These are phyloP conservation scores for Cochlearia excelsa DNA, from an alignment of 345 rosid genomes.

Conservation along the genomic window DNA sequence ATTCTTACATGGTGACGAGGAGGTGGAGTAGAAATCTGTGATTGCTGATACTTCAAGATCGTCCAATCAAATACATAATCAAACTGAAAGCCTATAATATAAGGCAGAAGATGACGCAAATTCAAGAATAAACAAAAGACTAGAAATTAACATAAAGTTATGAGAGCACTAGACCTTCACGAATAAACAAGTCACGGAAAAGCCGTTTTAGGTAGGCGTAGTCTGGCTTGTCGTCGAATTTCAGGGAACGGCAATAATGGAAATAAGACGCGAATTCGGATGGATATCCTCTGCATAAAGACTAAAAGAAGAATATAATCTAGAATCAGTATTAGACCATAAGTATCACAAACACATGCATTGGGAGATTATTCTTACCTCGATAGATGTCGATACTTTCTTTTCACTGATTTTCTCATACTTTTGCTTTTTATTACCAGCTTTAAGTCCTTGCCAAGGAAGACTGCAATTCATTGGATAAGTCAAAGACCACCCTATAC, in stretches of 20 bases:
- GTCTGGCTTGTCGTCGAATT: constrained; percentile 89
- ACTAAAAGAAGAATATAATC: constrained; percentile 38
- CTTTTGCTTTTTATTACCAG: constrained; percentile 91
- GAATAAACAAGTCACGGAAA: constrained; percentile 84
- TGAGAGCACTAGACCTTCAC: constrained; percentile 63
- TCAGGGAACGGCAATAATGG: constrained; percentile 82
- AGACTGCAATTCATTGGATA: constrained; percentile 50
- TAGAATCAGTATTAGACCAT: constrained; percentile 9
- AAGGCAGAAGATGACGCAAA: constrained; percentile 11
- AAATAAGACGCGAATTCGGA: constrained; percentile 89
- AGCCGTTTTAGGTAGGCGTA: constrained; percentile 86
- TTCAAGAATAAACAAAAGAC: constrained; percentile 7
- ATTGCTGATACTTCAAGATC: constrained; percentile 82
- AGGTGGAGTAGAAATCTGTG: constrained; percentile 63
- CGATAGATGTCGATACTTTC: constrained; percentile 82
- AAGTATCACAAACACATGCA: constrained; percentile 12
- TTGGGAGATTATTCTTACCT: constrained; percentile 45
- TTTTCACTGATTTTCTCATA: constrained; percentile 89
- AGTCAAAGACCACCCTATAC: constrained; percentile 7
- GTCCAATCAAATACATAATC: constrained; percentile 96
- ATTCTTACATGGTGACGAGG: constrained; percentile 60
- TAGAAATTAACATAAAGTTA: constrained; percentile 11
- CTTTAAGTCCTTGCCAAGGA: constrained; percentile 96
- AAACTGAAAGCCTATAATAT: constrained; percentile 68
- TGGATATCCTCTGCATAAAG: constrained; percentile 82